Evolutionary conservation across 768 basidiomycete species (phyloP).

Genomic region (Termitomyces sp.): DNA sequence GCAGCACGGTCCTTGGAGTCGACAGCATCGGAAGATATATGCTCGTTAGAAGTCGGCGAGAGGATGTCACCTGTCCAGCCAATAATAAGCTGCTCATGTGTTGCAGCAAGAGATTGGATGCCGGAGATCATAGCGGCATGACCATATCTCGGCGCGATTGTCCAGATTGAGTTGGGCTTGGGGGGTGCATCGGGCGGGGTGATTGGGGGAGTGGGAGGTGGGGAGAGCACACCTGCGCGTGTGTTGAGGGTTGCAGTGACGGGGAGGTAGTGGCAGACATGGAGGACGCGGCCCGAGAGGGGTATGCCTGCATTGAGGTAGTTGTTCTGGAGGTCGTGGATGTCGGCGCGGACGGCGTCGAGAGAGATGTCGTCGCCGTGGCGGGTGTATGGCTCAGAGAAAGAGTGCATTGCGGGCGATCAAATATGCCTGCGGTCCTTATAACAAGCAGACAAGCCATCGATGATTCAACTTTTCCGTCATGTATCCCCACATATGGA

Average conservation of each 20-base stretch:
- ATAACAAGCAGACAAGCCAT: constrained; percentile 1
- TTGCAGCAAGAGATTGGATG: constrained; percentile 74
- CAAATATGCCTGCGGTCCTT: neutral
- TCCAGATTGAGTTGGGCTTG: constrained; percentile 47
- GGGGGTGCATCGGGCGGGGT: constrained; percentile 30
- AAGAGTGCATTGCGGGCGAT: constrained; percentile 54
- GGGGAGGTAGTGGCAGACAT: constrained; percentile 88
- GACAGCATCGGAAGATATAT: constrained; percentile 45
- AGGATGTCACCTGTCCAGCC: constrained; percentile 93
- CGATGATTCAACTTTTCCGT: constrained; percentile 10
- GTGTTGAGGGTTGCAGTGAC: constrained; percentile 59
- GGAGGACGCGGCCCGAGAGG: constrained; percentile 73
- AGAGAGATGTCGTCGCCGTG: constrained; percentile 62
- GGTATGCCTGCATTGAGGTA: constrained; percentile 61
- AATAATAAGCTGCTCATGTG: constrained; percentile 87
- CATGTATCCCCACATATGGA: constrained; percentile 4
- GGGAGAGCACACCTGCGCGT: constrained; percentile 50
- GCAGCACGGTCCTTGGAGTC: constrained; percentile 56
- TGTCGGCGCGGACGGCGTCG: constrained; percentile 68
- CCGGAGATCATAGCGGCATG: constrained; percentile 96
- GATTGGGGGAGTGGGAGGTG: constrained; percentile 74
- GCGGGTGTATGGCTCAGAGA: constrained; percentile 64
- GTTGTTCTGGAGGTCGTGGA: constrained; percentile 64
- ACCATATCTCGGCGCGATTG: constrained; percentile 72
- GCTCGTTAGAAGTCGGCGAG: constrained; percentile 37